Evolutionary conservation across 2,329 filamentous ascomycete species (phyloP).

Genomic region (Beauveria australis): DNA sequence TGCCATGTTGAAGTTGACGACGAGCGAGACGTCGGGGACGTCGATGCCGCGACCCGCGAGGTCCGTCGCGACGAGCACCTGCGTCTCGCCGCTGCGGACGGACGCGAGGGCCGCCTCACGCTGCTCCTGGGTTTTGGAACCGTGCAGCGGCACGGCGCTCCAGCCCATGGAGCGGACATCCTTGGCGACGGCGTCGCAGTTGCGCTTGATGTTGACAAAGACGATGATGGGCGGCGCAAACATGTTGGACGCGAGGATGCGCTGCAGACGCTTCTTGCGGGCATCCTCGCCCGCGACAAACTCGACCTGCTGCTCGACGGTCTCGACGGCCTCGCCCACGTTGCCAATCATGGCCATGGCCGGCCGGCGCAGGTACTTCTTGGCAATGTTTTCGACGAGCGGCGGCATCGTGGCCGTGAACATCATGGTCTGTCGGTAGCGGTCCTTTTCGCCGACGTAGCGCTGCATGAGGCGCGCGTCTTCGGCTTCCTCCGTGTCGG

Average conservation of each 20-base stretch:
- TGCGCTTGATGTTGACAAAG: conserved; percentile 99
- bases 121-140: conserved; percentile 95
- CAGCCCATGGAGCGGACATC: conserved; percentile 95
- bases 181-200: conserved; percentile 88
- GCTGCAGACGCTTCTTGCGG: conserved; percentile 88
- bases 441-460: conserved; percentile 64
- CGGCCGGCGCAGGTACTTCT: conserved; percentile 87
- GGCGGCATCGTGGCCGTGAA: conserved; percentile 98
- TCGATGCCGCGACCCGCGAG: conserved; percentile 96
- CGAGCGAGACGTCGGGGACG: conserved; percentile 84
- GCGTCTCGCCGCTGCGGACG: conserved; percentile 70
- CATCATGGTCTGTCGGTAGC: conserved; percentile 99
- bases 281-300: conserved; percentile 87
- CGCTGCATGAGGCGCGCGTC: conserved; percentile 76
- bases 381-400: conserved; percentile 88
- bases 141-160: conserved; percentile 82
- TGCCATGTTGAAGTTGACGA: conserved; percentile 99
- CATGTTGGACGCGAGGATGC: conserved; percentile 73
- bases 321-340: conserved; percentile 90
- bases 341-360: conserved; percentile 94
- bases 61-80: conserved; percentile 92
- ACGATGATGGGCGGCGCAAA: conserved; percentile 92
- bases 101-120: conserved; percentile 84
- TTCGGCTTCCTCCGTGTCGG: conserved; percentile 87
- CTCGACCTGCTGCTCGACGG: conserved; percentile 94